phyloP scores from a whole-genome alignment of 1,284 basidiomycete species.

The Apiotrichum laibachii region DNA sequence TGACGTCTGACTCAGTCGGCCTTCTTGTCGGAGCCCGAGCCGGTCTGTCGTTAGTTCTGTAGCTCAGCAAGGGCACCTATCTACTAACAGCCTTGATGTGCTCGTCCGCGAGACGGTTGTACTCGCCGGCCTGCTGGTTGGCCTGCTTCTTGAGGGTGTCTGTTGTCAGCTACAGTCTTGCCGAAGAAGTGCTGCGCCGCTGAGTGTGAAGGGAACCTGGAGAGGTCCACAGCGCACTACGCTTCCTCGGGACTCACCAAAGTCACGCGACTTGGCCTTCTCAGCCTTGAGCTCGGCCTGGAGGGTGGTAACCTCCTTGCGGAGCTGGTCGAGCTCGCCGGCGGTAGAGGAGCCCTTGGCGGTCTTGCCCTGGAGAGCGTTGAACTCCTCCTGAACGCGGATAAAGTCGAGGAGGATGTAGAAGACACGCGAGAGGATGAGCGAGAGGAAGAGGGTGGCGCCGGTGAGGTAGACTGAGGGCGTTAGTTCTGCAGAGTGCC shows the following conservation, averaged over 20 bases:
- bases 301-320: conserved; percentile 64
- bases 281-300: conserved; percentile 59
- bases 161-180: conserved; percentile 32
- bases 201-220: background rate
- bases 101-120: conserved; percentile 73
- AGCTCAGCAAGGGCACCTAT: background rate
- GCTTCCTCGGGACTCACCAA: conserved; percentile 57
- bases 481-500: background rate
- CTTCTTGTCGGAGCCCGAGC: conserved; percentile 57
- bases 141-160: conserved; percentile 82
- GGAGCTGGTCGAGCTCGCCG: conserved; percentile 55
- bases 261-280: conserved; percentile 62
- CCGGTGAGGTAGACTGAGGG: conserved; percentile 78
- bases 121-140: conserved; percentile 69
- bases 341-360: conserved; percentile 49
- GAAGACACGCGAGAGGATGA: conserved; percentile 88
- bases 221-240: background rate
- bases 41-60: conserved; percentile 51
- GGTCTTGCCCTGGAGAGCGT: conserved; percentile 69
- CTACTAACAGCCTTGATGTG: conserved; percentile 61
- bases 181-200: no score
- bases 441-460: conserved; percentile 87
- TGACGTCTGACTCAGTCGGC: conserved; percentile 33
- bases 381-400: conserved; percentile 81
- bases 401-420: conserved; percentile 88